These are phyloP conservation scores for Kitagawia praeruptora DNA, from an alignment of 129 eudicot species.

Conservation along the genomic window DNA sequence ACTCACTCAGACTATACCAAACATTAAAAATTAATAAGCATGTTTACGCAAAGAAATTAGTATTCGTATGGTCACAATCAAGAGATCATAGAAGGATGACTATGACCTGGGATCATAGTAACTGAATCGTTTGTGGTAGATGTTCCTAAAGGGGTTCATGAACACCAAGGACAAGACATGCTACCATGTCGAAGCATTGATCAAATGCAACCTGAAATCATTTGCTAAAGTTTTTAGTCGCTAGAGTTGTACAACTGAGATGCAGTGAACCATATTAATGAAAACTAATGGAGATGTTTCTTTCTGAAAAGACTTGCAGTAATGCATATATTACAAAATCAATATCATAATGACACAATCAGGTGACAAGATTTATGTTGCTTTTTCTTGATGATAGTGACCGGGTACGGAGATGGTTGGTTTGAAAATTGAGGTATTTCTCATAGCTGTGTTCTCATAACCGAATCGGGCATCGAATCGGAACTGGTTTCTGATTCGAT, in stretches of 20 bases:
- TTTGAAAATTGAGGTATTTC: neutral
- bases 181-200: conserved; percentile 61
- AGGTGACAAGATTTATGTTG: neutral
- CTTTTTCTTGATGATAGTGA: neutral
- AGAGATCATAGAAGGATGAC: conserved; percentile 56
- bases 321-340: neutral
- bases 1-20: too few relatives aligned
- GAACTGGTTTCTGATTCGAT: too few relatives aligned
- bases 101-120: conserved; percentile 51
- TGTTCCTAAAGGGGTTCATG: conserved; percentile 42
- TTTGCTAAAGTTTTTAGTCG: conserved; percentile 36
- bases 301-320: neutral
- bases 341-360: neutral
- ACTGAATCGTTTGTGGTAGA: conserved; percentile 67
- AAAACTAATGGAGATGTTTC: too few relatives aligned
- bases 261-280: too few relatives aligned
- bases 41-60: too few relatives aligned
- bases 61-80: too few relatives aligned
- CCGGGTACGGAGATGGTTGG: neutral
- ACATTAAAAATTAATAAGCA: too few relatives aligned
- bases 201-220: conserved; percentile 65
- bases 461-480: too few relatives aligned
- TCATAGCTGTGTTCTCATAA: too few relatives aligned
- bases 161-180: conserved; percentile 72
- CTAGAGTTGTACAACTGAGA: conserved; percentile 16